These are phyloP conservation scores for Tetracentron sinense DNA, from an alignment of 164 flowering plant genomes.

Conservation along the genomic window DNA sequence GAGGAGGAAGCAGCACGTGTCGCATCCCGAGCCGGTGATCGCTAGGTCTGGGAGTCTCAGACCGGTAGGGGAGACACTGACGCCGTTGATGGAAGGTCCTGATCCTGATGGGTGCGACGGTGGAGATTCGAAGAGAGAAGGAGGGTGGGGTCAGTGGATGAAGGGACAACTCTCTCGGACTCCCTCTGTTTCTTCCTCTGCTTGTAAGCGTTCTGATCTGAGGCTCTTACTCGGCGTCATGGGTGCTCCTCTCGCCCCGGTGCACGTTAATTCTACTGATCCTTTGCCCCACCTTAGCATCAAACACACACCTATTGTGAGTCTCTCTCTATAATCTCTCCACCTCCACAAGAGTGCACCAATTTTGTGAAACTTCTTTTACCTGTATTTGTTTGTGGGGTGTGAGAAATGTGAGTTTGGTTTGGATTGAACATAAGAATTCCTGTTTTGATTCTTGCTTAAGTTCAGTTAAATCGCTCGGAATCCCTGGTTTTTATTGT, in stretches of 20 bases:
- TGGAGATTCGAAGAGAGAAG: slow-evolving; percentile 51
- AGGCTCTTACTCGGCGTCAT: slow-evolving; percentile 60
- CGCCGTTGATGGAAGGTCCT: slow-evolving; percentile 88
- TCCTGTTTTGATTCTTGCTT: no score
- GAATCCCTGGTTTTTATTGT: no score
- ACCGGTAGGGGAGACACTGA: no score
- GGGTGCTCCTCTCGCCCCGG: slow-evolving; percentile 80
- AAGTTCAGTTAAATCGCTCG: no score
- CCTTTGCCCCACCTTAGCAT: slow-evolving; percentile 62
- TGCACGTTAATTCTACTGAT: slow-evolving; percentile 47
- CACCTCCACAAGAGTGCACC: no score
- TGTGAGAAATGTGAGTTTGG: no score
- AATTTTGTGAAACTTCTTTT: no score
- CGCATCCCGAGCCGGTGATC: slow-evolving; percentile 46
- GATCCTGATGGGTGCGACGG: slow-evolving; percentile 49
- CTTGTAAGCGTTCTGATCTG: slow-evolving; percentile 63
- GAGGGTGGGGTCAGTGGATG: slow-evolving; percentile 84
- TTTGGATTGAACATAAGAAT: no score
- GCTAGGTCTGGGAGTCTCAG: slow-evolving; percentile 77
- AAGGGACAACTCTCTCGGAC: slow-evolving; percentile 63
- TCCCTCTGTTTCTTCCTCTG: slow-evolving; percentile 48
- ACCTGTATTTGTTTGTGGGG: no score
- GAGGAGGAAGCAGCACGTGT: slow-evolving; percentile 36
- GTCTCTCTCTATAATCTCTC: no score
- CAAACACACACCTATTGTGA: slow-evolving; percentile 67